A percentile compares a stretch with the other conserved stretches of the same genome.
phyloP scores from a whole-genome alignment of 2,329 filamentous ascomycete species.

The Curvularia sp. region DNA sequence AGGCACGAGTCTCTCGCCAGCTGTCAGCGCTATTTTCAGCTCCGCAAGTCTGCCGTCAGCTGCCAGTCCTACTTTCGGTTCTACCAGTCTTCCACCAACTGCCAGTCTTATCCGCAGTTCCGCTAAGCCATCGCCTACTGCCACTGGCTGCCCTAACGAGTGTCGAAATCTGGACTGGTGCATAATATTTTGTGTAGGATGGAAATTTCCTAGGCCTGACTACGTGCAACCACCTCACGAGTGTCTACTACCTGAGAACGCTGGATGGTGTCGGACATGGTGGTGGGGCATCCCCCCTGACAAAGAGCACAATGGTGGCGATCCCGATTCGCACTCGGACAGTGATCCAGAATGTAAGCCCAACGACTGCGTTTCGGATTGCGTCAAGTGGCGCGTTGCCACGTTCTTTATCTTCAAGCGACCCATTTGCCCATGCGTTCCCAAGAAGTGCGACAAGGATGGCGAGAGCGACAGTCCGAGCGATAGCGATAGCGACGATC shows the following conservation, averaged over 20 bases:
- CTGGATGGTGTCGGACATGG: conserved; percentile 17
- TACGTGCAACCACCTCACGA: conserved; percentile 9
- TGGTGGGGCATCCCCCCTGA: conserved; percentile 8
- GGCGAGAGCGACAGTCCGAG: conserved; percentile 16
- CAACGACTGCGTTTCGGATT: conserved; percentile 21
- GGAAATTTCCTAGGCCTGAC: conserved; percentile 7
- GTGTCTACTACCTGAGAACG: conserved; percentile 15
- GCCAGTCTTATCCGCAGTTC: background rate
- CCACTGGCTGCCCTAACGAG: conserved; percentile 11
- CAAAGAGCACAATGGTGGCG: conserved; percentile 1
- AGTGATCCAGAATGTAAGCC: conserved; percentile 18
- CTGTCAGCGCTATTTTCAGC: background rate
- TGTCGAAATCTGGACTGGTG: conserved; percentile 10
- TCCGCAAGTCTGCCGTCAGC: too few species aligned
- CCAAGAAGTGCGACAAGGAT: conserved; percentile 17
- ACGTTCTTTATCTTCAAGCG: conserved; percentile 18
- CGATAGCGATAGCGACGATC: conserved; percentile 16
- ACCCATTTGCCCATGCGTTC: conserved; percentile 22
- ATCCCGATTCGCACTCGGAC: conserved; percentile 16
- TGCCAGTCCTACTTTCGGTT: background rate
- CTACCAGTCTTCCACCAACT: background rate
- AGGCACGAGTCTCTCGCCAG: background rate
- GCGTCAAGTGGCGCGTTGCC: conserved; percentile 8
- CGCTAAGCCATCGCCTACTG: background rate
- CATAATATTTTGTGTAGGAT: conserved; percentile 7